phyloP scores from a whole-genome alignment of 345 rosid genomes.

The Eucalyptus pauciflora region DNA sequence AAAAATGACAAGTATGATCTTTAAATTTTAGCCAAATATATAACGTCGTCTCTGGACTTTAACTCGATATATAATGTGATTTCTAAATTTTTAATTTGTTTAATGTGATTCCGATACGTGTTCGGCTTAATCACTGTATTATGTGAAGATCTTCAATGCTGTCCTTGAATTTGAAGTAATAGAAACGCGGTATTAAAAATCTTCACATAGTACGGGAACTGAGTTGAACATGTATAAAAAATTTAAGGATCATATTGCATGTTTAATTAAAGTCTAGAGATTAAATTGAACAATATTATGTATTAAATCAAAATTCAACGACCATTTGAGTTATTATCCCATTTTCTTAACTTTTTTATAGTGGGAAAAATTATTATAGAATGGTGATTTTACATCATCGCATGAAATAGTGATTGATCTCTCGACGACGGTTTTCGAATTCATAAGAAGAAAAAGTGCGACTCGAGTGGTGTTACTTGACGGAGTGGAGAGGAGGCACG shows the following conservation, averaged over 20 bases:
- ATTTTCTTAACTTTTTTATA: not conserved
- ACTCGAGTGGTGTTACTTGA: not conserved
- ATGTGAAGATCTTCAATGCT: accelerated
- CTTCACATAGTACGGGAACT: too few species aligned
- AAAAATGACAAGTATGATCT: too few species aligned
- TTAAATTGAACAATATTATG: too few species aligned
- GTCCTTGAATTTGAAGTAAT: too few species aligned
- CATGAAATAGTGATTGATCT: not conserved
- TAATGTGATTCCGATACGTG: accelerated
- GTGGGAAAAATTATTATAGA: not conserved
- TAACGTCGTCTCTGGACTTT: accelerated
- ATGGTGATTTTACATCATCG: not conserved
- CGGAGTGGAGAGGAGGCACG: not conserved
- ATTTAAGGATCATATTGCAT: accelerated
- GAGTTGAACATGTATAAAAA: too few species aligned
- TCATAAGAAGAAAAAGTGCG: not conserved
- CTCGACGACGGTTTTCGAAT: not conserved
- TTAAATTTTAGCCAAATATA: too few species aligned
- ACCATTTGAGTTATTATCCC: too few species aligned
- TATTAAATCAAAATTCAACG: too few species aligned
- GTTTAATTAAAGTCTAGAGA: accelerated
- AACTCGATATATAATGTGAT: accelerated
- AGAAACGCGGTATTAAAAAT: too few species aligned
- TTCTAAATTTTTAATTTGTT: too few species aligned
- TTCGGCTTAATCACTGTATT: too few species aligned